Conservation (phyloP, 2,329 filamentous ascomycete species). For the Drechslerella stenobrocha region DNA sequence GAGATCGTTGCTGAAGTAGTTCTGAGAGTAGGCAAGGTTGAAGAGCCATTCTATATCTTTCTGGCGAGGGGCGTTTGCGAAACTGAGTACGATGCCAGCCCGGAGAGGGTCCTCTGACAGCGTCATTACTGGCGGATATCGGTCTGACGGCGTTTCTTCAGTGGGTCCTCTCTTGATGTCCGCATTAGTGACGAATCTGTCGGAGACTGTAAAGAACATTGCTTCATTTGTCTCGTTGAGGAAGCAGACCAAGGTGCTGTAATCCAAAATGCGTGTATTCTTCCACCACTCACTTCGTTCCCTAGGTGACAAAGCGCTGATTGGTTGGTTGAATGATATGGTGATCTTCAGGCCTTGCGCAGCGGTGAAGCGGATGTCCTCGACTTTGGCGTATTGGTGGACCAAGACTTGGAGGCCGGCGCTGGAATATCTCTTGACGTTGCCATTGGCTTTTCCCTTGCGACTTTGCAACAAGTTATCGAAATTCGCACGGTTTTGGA, state of each 20-base stretch:
- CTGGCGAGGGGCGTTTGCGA: conserved; percentile 49
- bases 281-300: conserved; percentile 51
- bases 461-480: conserved; percentile 10
- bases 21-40: not conserved
- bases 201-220: conserved; percentile 47
- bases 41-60: conserved; percentile 46
- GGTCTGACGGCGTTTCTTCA: conserved; percentile 16
- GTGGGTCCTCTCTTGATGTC: conserved; percentile 25
- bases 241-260: conserved; percentile 49
- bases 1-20: conserved; percentile 54
- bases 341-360: conserved; percentile 39
- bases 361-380: conserved; percentile 27
- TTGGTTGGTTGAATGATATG: conserved; percentile 47
- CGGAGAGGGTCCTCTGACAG: conserved; percentile 50
- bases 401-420: conserved; percentile 13
- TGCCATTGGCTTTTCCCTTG: conserved; percentile 21
- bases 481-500: conserved; percentile 50
- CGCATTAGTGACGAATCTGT: conserved; percentile 22
- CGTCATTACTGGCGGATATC: too few relatives aligned
- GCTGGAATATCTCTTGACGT: conserved; percentile 46
- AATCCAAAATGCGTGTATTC: conserved; percentile 48
- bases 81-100: conserved; percentile 50
- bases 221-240: conserved; percentile 35
- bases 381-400: conserved; percentile 9
- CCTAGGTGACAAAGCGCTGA: conserved; percentile 8